Percentiles rank a stretch among this genome's conserved stretches.
Evolutionary conservation across 1,284 basidiomycete genomes (phyloP).

Genomic region (Puccinia polysora): DNA sequence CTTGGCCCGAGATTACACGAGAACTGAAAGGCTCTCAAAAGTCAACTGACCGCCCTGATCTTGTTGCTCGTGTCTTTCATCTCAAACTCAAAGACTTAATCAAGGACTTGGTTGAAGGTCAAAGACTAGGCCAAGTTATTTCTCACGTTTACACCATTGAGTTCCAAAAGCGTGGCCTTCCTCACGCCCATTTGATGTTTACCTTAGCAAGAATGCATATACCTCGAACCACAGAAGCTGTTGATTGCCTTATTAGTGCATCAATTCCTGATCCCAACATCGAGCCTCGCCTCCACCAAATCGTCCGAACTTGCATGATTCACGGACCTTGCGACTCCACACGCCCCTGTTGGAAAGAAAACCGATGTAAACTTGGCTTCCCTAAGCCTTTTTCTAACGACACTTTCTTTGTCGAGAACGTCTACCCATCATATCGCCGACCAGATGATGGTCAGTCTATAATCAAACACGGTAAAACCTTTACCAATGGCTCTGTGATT

Average conservation of each 20-base stretch:
- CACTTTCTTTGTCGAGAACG: no score
- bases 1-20: no score
- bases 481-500: no score
- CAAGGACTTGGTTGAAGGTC: not conserved
- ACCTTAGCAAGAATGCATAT: not conserved
- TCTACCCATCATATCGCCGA: no score
- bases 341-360: no score
- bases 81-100: not conserved
- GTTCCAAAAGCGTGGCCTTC: slow-evolving; percentile 55
- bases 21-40: no score
- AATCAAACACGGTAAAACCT: no score
- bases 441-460: no score
- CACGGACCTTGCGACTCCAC: no score
- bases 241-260: not conserved
- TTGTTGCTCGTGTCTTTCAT: not conserved
- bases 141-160: slow-evolving; percentile 52
- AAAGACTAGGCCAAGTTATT: not conserved
- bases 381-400: not conserved
- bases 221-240: not conserved
- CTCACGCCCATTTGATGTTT: slow-evolving; percentile 55
- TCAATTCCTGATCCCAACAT: not conserved
- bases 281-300: not conserved
- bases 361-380: not conserved
- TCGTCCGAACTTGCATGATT: not conserved
- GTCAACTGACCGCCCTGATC: not conserved